Conservation (phyloP, 2,329 filamentous ascomycete species). For the Allantophomopsis cytisporea region DNA sequence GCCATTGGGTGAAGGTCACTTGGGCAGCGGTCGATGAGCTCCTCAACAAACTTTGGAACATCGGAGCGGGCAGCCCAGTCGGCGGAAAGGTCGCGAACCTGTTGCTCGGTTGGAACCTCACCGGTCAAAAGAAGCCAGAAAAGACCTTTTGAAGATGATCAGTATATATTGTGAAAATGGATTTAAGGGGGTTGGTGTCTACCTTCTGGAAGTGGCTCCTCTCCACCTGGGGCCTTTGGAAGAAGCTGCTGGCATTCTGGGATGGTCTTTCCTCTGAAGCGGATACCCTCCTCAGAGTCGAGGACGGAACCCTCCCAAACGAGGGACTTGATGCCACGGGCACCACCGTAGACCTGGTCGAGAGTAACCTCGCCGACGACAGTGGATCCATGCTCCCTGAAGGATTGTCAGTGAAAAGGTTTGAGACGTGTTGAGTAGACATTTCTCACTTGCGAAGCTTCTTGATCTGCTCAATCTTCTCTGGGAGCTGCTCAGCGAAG, state of each 20-base stretch:
- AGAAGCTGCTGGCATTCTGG: slow-evolving; percentile 97
- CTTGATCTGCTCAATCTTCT: slow-evolving; percentile 99
- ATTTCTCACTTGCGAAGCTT: slow-evolving; percentile 81
- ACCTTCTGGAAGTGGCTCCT: slow-evolving; percentile 95
- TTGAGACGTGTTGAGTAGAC: not conserved
- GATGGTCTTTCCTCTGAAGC: slow-evolving; percentile 98
- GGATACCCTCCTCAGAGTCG: slow-evolving; percentile 97
- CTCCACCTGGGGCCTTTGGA: slow-evolving; percentile 90
- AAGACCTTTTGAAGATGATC: slow-evolving; percentile 45
- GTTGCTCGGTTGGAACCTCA: slow-evolving; percentile 94
- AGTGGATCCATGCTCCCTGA: slow-evolving; percentile 85
- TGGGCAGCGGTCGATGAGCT: slow-evolving; percentile 99
- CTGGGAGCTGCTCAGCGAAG: slow-evolving; percentile 89
- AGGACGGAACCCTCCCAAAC: slow-evolving; percentile 99
- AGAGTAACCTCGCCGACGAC: slow-evolving; percentile 96
- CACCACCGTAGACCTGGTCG: slow-evolving; percentile 98
- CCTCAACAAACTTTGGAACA: slow-evolving; percentile 94
- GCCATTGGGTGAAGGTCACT: slow-evolving; percentile 99
- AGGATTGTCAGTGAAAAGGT: slow-evolving; percentile 11
- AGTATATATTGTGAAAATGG: too few relatives aligned
- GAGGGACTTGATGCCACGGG: slow-evolving; percentile 95
- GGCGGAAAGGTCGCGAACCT: slow-evolving; percentile 94
- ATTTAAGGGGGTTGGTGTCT: slow-evolving; percentile 2
- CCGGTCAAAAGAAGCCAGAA: slow-evolving; percentile 99
- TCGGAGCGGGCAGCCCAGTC: slow-evolving; percentile 98